phyloP scores from a whole-genome alignment of 441 rosid species.

The Jatropha podagrica region DNA sequence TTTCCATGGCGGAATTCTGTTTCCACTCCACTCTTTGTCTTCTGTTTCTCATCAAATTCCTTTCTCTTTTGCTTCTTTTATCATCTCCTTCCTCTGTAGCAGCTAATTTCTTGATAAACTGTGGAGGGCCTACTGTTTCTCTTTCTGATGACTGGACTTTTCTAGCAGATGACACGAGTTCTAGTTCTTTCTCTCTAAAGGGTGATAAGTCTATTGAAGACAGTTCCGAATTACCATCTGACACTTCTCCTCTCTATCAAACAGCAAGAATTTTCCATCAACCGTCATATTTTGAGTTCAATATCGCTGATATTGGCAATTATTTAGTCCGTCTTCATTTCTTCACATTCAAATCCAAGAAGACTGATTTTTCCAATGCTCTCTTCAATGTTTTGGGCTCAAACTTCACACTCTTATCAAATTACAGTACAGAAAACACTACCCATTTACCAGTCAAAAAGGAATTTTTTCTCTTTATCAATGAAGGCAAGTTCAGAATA shows the following conservation, averaged over 20 bases:
- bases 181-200: slow-evolving; percentile 17
- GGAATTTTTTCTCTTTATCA: slow-evolving; percentile 33
- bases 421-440: slow-evolving; percentile 28
- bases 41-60: slow-evolving; percentile 19
- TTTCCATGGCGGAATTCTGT: too few species aligned
- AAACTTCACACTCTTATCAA: slow-evolving; percentile 28
- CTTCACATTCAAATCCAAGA: slow-evolving; percentile 31
- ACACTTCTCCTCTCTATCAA: slow-evolving; percentile 29
- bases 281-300: slow-evolving; percentile 23
- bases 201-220: background rate
- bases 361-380: slow-evolving; percentile 30
- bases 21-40: too few species aligned
- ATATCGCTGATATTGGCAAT: slow-evolving; percentile 23
- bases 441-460: background rate
- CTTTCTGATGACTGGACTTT: slow-evolving; percentile 18
- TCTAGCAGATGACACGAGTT: slow-evolving; percentile 34
- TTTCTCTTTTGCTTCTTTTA: slow-evolving; percentile 13
- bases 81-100: slow-evolving; percentile 14
- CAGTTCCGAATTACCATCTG: slow-evolving; percentile 8
- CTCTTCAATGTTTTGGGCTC: slow-evolving; percentile 36
- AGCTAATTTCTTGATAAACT: slow-evolving; percentile 38
- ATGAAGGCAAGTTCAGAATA: slow-evolving; percentile 20
- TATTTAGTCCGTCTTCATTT: slow-evolving; percentile 52
- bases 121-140: slow-evolving; percentile 31
- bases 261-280: slow-evolving; percentile 42